A percentile compares a stretch with the other conserved stretches of the same genome.
These are phyloP conservation scores for Arthrobotrys conoides DNA, from an alignment of 2,329 filamentous ascomycete genomes.

Conservation along the genomic window DNA sequence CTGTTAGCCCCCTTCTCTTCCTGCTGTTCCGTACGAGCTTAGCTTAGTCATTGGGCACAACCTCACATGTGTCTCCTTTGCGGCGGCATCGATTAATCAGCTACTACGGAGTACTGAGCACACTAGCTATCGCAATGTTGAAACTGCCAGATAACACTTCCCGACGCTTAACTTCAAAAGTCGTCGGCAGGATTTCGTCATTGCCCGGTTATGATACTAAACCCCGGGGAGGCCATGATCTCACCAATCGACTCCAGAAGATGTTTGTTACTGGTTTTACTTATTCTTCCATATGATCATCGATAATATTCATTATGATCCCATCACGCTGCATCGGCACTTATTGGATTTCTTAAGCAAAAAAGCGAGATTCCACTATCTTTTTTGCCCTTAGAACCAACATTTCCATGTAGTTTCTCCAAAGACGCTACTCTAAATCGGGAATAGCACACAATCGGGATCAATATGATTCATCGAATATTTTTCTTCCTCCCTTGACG, in stretches of 20 bases:
- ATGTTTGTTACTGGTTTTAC: not conserved
- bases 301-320: slow-evolving; percentile 8
- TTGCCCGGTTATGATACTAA: not conserved
- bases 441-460: slow-evolving; percentile 1
- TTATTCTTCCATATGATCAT: not conserved
- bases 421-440: not conserved
- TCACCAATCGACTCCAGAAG: not conserved
- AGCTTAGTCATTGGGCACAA: slow-evolving; percentile 61
- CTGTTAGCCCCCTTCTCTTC: not conserved
- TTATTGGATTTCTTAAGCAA: not conserved
- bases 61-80: slow-evolving; percentile 34
- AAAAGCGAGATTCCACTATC: not conserved
- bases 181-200: slow-evolving; percentile 34
- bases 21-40: slow-evolving; percentile 39
- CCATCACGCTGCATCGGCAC: not conserved
- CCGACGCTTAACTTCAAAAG: not conserved
- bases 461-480: slow-evolving; percentile 50
- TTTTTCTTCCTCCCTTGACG: slow-evolving; percentile 17
- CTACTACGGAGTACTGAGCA: not conserved
- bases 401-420: slow-evolving; percentile 5
- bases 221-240: not conserved
- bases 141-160: slow-evolving; percentile 37
- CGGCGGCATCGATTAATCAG: slow-evolving; percentile 17
- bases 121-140: slow-evolving; percentile 17
- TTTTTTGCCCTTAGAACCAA: not conserved